These are phyloP conservation scores for Coprinopsis cinerea DNA, from an alignment of 768 basidiomycete genomes.

Conservation along the genomic window DNA sequence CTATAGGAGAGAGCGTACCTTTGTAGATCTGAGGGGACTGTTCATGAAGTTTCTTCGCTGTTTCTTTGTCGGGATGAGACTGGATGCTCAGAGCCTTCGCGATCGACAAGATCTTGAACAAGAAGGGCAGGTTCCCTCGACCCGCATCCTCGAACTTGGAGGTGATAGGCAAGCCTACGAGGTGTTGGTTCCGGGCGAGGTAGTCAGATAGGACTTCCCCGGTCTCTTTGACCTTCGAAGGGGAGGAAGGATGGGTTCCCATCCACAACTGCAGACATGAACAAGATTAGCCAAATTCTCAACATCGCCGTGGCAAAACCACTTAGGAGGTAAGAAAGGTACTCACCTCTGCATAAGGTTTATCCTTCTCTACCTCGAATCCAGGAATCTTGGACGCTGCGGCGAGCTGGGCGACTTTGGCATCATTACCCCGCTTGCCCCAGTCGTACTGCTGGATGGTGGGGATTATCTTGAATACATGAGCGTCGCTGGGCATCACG, in stretches of 20 bases:
- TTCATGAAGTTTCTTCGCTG: constrained; percentile 64
- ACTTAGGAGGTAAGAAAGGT: not conserved
- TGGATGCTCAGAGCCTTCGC: constrained; percentile 88
- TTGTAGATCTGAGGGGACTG: constrained; percentile 84
- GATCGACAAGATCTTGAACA: constrained; percentile 91
- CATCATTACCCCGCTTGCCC: constrained; percentile 78
- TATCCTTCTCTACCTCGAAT: constrained; percentile 61
- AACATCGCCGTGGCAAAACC: not conserved
- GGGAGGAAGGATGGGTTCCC: constrained; percentile 85
- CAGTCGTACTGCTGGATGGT: constrained; percentile 92
- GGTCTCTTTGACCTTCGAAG: constrained; percentile 33
- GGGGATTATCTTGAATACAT: constrained; percentile 74
- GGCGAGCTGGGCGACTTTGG: constrained; percentile 88
- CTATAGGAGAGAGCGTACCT: constrained; percentile 46
- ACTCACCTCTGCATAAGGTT: constrained; percentile 90
- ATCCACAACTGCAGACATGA: constrained; percentile 78
- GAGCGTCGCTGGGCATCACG: not conserved
- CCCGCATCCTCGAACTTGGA: constrained; percentile 44
- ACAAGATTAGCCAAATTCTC: constrained; percentile 2
- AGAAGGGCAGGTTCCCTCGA: constrained; percentile 75
- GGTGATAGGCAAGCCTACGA: constrained; percentile 59
- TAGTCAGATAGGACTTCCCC: constrained; percentile 47
- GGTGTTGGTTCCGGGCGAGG: constrained; percentile 57
- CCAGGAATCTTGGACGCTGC: constrained; percentile 51
- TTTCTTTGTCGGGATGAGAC: constrained; percentile 83